These are phyloP conservation scores for Fibroporia radiculosa DNA, from an alignment of 768 basidiomycete genomes.

Conservation along the genomic window DNA sequence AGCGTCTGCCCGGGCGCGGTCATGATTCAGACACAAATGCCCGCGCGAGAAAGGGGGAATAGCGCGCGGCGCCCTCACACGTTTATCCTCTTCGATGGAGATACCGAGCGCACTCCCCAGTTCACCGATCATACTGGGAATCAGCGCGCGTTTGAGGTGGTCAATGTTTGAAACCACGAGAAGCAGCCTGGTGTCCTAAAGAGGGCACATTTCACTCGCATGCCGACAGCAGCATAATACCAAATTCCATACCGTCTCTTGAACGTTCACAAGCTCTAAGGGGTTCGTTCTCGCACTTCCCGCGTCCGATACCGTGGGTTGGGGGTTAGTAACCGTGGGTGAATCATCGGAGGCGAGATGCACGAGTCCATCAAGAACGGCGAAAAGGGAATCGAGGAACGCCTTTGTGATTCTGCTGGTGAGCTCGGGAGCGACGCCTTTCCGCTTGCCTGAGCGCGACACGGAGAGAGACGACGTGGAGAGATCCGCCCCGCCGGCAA, in stretches of 20 bases:
- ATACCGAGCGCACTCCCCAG: constrained; percentile 71
- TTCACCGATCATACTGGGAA: constrained; percentile 76
- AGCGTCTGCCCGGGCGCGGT: constrained; percentile 44
- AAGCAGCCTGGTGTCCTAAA: constrained; percentile 77
- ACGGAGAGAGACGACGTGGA: constrained; percentile 34
- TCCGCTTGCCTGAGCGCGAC: constrained; percentile 49
- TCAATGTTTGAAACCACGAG: constrained; percentile 87
- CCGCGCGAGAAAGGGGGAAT: too few relatives aligned
- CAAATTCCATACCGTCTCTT: constrained; percentile 39
- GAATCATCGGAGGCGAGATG: constrained; percentile 70
- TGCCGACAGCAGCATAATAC: not conserved
- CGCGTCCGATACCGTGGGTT: constrained; percentile 25
- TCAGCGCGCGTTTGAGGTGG: constrained; percentile 57
- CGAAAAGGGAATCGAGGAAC: constrained; percentile 80
- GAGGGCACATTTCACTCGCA: constrained; percentile 3
- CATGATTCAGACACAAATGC: not conserved
- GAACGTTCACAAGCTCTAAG: constrained; percentile 51
- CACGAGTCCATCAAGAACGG: constrained; percentile 80
- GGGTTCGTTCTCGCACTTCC: constrained; percentile 36
- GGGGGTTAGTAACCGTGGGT: constrained; percentile 34
- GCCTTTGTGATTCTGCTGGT: constrained; percentile 70
- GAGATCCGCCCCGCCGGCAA: constrained; percentile 71
- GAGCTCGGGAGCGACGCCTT: constrained; percentile 54
- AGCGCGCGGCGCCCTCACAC: constrained; percentile 35
- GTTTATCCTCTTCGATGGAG: constrained; percentile 64